Conservation (phyloP, 805 yeast genomes). For the Komagataella populi region DNA sequence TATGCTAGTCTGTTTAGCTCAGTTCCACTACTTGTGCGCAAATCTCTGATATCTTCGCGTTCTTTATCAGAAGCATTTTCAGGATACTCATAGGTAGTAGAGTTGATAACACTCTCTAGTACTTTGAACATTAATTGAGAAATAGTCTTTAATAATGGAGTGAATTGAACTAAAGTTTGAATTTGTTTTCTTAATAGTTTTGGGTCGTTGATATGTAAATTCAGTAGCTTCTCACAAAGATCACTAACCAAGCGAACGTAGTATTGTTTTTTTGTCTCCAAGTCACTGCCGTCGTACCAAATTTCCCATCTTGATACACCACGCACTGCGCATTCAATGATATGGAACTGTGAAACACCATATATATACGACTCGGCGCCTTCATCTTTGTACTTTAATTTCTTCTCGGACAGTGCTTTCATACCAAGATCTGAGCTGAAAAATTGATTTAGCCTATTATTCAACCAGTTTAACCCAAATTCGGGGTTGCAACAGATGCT, state of each 20-base stretch:
- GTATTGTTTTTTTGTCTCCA: slow-evolving; percentile 37
- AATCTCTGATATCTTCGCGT: slow-evolving; percentile 69
- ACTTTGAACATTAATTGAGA: slow-evolving; percentile 67
- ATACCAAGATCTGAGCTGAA: slow-evolving; percentile 61
- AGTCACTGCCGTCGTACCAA: slow-evolving; percentile 60
- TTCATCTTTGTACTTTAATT: slow-evolving; percentile 41
- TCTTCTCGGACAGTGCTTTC: slow-evolving; percentile 41
- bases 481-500: slow-evolving; percentile 78
- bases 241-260: slow-evolving; percentile 46
- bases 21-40: slow-evolving; percentile 86
- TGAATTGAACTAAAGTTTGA: slow-evolving; percentile 87
- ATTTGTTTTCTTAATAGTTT: slow-evolving; percentile 70
- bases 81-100: slow-evolving; percentile 76
- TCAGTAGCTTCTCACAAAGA: slow-evolving; percentile 61
- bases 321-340: slow-evolving; percentile 80
- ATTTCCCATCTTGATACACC: slow-evolving; percentile 94
- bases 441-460: slow-evolving; percentile 54
- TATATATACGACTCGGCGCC: slow-evolving; percentile 54
- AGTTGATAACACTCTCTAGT: slow-evolving; percentile 71
- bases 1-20: slow-evolving; percentile 90
- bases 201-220: slow-evolving; percentile 69
- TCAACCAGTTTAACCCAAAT: slow-evolving; percentile 73
- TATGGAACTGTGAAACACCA: slow-evolving; percentile 71
- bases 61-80: slow-evolving; percentile 53
- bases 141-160: slow-evolving; percentile 75